Evolutionary conservation across 352 stramenopile species (phyloP), one percentile per base, ranked within the genome.

Genomic region (Aphanomyces stellatus): DNA sequence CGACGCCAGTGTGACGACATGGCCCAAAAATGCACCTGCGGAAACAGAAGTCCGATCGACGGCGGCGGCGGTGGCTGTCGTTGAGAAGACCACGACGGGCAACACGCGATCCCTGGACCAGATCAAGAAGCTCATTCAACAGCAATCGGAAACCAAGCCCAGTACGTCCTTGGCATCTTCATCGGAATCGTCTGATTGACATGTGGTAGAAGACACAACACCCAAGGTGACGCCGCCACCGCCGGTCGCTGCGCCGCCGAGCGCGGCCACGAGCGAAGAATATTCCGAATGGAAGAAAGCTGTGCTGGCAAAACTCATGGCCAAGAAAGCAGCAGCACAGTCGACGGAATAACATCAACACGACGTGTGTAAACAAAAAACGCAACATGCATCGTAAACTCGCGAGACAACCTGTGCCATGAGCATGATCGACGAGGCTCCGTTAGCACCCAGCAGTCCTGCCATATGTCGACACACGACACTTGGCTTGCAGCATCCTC

Each of bases 101-200:
- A 57, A 41, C 27, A 67, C 60, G 19, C 37, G 60, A 37, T 67
- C 60, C 5, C 33, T 67, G 15, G 60, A 67, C 13, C 60, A 67
- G 2, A 67, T 67, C 43, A 67, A 67, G 37, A 56, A 57, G 41
- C 41, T 67, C 40, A 67, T 67, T 49, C 41, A 67, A 40, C 60
- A 55, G 1, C 60, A 56, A 7, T 34, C 55, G 11, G 2, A 1
- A 17, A 25, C n/a, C 5, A 8, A 51, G 30, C 28, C 2, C 27
- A 4, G n/a, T 57, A 35, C 27, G 8, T 3, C 37, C 37, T 46
- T 46, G 0, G n/a, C n/a, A n/a, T n/a, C n/a, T n/a, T n/a, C 2
- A 46, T 46, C n/a, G n/a, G 37, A 46, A 1, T 46, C 37, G 13
- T 46, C 37, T 46, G 37, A 46, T 46, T 19, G 37, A n/a, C 37